Evolutionary conservation across 352 stramenopile genomes (phyloP), one percentile per base, ranked within the genome.

Genomic region (Globisporangium megalacanthum): DNA sequence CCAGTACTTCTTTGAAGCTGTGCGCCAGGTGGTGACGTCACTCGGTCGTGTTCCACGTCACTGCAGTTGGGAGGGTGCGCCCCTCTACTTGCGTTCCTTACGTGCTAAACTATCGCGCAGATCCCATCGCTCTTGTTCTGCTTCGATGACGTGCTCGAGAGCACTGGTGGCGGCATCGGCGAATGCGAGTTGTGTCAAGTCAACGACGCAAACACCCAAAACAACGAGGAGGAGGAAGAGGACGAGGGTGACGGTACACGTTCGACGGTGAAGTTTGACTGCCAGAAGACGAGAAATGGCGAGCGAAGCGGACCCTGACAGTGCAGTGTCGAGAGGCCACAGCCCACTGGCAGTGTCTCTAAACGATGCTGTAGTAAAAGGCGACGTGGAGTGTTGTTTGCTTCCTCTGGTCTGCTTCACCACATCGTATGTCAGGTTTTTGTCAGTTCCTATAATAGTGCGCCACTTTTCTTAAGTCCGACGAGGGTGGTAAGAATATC

Each of bases 81-180:
- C 59, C 69, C 57, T 59, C 51, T 58, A 71, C 25, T 68, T 48
- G 41, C 73, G 4, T 69, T 78, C 50, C 67, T 72, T 20, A 48
- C 71, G 13, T 74, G 76, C 58, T 80, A 74, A 60, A 61, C 65
- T 22, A n/a, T 83, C 3, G 47, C 79, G 6, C 73, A 70, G 13
- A 54, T 80, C 36, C 58, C 73, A 8, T 60, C 61, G 17, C 61
- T 82, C 19, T 65, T 57, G 29, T 68, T 48, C 5, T 68, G 60
- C 48, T 82, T 82, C 56, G 49, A 79, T 39, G 70, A 82, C 52
- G 62, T 71, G 10, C 11, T 70, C 10, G 68, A 79, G 52, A 60
- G 54, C 33, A 69, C 61, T 2, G 54, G 60, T 25, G 58, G 65
- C 17, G 66, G 72, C 33, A 60, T 72, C 22, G 56, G 51, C 37